These are phyloP conservation scores for Isochrysis galbana DNA, from an alignment of 78 protist genomes.

Conservation along the genomic window DNA sequence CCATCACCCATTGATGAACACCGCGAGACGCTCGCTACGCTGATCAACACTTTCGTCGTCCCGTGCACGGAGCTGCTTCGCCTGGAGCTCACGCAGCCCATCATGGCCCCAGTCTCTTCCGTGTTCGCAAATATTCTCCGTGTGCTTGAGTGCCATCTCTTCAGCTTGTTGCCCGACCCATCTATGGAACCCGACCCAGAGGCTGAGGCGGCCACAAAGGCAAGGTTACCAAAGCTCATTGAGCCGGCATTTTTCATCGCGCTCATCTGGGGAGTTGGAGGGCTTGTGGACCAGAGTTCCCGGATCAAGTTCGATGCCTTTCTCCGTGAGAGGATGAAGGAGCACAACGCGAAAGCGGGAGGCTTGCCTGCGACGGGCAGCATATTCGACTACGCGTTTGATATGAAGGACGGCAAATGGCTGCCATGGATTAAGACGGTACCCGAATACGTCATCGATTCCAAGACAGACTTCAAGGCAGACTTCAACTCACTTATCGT, in stretches of 20 bases:
- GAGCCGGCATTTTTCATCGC: slow-evolving; percentile 49
- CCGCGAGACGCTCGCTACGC: not conserved
- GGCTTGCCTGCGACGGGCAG: slow-evolving; percentile 11
- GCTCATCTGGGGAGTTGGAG: slow-evolving; percentile 77
- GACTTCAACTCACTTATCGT: slow-evolving; percentile 69
- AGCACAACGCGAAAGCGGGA: not conserved
- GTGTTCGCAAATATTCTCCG: slow-evolving; percentile 35
- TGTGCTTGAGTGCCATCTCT: slow-evolving; percentile 56
- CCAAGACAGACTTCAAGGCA: not conserved
- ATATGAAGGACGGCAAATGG: slow-evolving; percentile 29
- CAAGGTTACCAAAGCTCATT: not conserved
- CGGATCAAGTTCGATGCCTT: slow-evolving; percentile 35
- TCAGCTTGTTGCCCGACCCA: not conserved
- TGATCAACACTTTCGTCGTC: slow-evolving; percentile 29
- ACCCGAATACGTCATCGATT: not conserved
- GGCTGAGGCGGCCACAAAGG: not conserved
- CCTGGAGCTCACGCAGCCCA: not conserved
- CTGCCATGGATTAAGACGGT: not conserved
- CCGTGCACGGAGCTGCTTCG: not conserved
- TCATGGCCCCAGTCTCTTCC: slow-evolving; percentile 38
- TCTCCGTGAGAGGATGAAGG: slow-evolving; percentile 20
- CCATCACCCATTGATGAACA: not conserved
- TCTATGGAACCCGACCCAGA: not conserved
- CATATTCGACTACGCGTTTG: slow-evolving; percentile 51
- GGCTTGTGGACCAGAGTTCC: slow-evolving; percentile 30